phyloP scores from a whole-genome alignment of 1,139 yeast species.

The Geotrichum aggregatum region DNA sequence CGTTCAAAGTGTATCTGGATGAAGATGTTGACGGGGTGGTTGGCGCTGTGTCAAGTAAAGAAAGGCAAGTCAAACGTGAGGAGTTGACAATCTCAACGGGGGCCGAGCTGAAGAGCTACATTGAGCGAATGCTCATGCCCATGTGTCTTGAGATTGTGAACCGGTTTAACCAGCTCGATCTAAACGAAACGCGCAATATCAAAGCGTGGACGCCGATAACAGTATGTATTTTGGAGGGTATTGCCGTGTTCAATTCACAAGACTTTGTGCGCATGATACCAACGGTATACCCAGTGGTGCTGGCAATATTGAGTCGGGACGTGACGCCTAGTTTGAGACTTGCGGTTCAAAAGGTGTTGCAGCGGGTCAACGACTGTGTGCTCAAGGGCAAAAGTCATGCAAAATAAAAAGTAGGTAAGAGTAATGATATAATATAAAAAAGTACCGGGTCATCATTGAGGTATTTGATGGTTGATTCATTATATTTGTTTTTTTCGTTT shows the following conservation, averaged over 20 bases:
- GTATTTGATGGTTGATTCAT: neutral
- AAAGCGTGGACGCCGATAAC: conserved; percentile 90
- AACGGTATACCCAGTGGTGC: conserved; percentile 58
- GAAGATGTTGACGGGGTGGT: conserved; percentile 19
- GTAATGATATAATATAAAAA: no score
- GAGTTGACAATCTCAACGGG: conserved; percentile 5
- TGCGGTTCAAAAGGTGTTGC: conserved; percentile 37
- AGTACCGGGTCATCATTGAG: no score
- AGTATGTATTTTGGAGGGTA: conserved; percentile 79
- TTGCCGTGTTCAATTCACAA: conserved; percentile 65
- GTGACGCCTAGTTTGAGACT: conserved; percentile 64
- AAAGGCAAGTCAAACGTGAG: neutral
- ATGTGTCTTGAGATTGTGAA: conserved; percentile 66
- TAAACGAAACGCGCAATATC: conserved; percentile 70
- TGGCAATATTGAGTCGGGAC: conserved; percentile 63
- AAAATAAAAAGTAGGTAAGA: neutral
- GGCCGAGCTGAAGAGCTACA: conserved; percentile 16
- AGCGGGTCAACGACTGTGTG: conserved; percentile 16
- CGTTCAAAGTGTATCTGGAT: conserved; percentile 8
- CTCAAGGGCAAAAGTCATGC: conserved; percentile 12
- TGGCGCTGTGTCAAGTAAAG: conserved; percentile 8
- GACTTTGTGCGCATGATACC: conserved; percentile 49
- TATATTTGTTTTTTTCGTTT: neutral
- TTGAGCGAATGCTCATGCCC: conserved; percentile 44
- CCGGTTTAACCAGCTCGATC: conserved; percentile 66